phyloP scores from a whole-genome alignment of 495 filamentous ascomycete species.

The Aspergillus steynii region DNA sequence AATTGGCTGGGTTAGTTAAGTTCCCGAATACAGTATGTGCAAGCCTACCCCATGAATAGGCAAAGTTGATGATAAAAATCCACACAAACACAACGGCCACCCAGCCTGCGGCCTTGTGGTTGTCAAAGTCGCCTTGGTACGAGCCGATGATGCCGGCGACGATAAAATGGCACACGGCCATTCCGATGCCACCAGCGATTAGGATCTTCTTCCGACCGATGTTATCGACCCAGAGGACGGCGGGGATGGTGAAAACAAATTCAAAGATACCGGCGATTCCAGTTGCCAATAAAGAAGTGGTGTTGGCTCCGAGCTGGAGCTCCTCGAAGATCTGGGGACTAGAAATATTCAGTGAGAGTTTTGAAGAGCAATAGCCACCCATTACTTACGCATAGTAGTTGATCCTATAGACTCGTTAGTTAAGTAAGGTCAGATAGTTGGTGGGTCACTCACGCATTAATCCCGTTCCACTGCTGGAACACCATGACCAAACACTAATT shows the following conservation, averaged over 20 bases:
- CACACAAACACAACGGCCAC: constrained; percentile 45
- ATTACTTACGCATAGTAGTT: constrained; percentile 55
- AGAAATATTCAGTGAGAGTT: constrained; percentile 1
- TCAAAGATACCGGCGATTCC: constrained; percentile 76
- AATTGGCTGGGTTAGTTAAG: not conserved
- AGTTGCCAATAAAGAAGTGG: constrained; percentile 67
- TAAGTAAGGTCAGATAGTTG: not conserved
- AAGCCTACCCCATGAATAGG: constrained; percentile 42
- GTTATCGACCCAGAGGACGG: constrained; percentile 72
- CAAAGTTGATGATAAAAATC: constrained; percentile 47
- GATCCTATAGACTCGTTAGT: constrained; percentile 29
- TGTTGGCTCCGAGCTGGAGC: constrained; percentile 40
- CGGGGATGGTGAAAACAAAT: constrained; percentile 68
- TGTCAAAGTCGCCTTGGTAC: constrained; percentile 32
- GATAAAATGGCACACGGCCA: constrained; percentile 61
- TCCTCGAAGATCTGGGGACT: constrained; percentile 40
- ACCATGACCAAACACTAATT: constrained; percentile 36
- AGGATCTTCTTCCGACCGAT: constrained; percentile 76
- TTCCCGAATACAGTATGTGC: not conserved
- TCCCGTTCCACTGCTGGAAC: constrained; percentile 67
- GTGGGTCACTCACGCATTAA: constrained; percentile 39
- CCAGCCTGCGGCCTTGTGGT: constrained; percentile 38
- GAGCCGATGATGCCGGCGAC: constrained; percentile 43
- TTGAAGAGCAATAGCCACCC: too few species aligned
- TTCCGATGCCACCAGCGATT: constrained; percentile 69